Conservation (phyloP, 768 basidiomycete genomes). For the Termitomyces sp. region DNA sequence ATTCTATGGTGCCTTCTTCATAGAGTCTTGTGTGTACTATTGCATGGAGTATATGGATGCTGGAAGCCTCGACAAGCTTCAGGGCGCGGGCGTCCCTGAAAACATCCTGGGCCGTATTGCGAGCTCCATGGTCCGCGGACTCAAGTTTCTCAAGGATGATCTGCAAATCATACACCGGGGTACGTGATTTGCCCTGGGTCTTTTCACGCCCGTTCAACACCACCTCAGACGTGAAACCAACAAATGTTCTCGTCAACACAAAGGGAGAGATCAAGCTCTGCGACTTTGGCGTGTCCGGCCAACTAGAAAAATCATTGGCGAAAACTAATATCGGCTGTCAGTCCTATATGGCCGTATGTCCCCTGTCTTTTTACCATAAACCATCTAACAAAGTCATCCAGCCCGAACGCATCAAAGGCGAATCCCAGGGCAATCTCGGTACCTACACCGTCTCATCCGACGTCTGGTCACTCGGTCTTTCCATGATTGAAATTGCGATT, state of each 20-base stretch:
- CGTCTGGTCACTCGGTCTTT: conserved; percentile 95
- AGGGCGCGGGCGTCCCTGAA: conserved; percentile 64
- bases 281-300: conserved; percentile 98
- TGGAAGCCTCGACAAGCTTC: conserved; percentile 87
- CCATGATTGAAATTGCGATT: conserved; percentile 89
- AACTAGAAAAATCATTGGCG: conserved; percentile 92
- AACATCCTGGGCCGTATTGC: conserved; percentile 82
- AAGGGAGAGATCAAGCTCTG: conserved; percentile 92
- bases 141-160: conserved; percentile 94
- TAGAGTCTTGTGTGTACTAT: conserved; percentile 99
- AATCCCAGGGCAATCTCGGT: conserved; percentile 79
- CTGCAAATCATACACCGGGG: conserved; percentile 75
- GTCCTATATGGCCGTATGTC: conserved; percentile 93
- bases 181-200: conserved; percentile 17
- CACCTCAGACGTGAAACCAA: conserved; percentile 81
- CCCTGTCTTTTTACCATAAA: background rate
- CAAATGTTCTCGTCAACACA: conserved; percentile 87
- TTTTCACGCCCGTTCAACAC: conserved; percentile 8
- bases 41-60: conserved; percentile 99
- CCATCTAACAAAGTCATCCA: conserved; percentile 26
- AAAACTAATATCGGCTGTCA: conserved; percentile 99
- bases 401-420: conserved; percentile 97
- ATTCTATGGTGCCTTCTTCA: conserved; percentile 99
- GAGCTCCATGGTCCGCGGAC: conserved; percentile 78
- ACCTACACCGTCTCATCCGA: conserved; percentile 97